Evolutionary conservation across 805 yeast genomes (phyloP).

Genomic region (Cyberlindnera amylophila): DNA sequence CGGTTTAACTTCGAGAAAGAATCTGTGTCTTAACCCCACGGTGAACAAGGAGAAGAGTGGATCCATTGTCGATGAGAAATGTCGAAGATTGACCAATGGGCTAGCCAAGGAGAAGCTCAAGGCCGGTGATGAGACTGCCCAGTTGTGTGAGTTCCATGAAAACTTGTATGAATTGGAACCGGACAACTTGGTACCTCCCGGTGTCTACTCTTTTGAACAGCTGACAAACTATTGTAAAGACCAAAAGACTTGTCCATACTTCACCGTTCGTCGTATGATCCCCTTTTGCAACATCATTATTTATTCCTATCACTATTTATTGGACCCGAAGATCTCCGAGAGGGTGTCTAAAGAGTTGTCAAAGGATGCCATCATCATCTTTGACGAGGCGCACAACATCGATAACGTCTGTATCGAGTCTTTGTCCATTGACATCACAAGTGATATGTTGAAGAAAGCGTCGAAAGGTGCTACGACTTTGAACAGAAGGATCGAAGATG

Average conservation of each 20-base stretch:
- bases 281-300: conserved; percentile 90
- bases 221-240: conserved; percentile 72
- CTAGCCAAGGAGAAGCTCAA: conserved; percentile 67
- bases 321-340: conserved; percentile 96
- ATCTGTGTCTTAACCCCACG: conserved; percentile 85
- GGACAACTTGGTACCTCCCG: conserved; percentile 82
- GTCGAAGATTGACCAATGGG: conserved; percentile 93
- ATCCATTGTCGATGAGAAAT: conserved; percentile 88
- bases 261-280: conserved; percentile 97
- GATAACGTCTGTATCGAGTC: conserved; percentile 99
- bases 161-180: conserved; percentile 84
- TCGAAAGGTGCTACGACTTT: conserved; percentile 80
- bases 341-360: conserved; percentile 90
- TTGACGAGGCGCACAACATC: conserved; percentile 98
- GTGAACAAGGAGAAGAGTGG: conserved; percentile 90
- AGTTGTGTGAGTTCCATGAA: conserved; percentile 86
- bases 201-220: conserved; percentile 91
- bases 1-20: conserved; percentile 92
- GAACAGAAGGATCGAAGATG: conserved; percentile 78
- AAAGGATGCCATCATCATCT: conserved; percentile 88
- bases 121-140: conserved; percentile 44
- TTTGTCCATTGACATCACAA: conserved; percentile 84
- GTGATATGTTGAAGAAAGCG: conserved; percentile 82
- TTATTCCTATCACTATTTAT: conserved; percentile 91
- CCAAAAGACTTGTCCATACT: conserved; percentile 89